Base-by-base conservation (phyloP, 2,329 filamentous ascomycete genomes). In the Rutstroemia sp. region DNA sequence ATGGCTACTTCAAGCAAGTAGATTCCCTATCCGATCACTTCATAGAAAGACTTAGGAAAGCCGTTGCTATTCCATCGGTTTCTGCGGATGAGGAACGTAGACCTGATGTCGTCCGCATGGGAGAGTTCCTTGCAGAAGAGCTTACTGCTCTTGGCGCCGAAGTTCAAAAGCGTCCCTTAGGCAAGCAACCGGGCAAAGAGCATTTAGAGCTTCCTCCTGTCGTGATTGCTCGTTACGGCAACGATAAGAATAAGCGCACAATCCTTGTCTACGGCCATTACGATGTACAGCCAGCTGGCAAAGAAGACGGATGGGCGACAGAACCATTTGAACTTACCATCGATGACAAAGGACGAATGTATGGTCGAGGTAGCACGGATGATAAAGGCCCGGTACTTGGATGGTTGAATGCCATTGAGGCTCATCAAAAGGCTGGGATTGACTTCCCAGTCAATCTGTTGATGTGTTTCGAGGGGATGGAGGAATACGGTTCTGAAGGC, bases 391-490 rank as follows among this genome's bases (percentile, higher is more conserved):
- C 94, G 18, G 92, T 99, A 25, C 79, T 99, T 56, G 94, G 94
- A 66, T 99, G 94, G 94, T 74, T 99, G 65, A 99, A 99, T 71
- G 92, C 92, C 64, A 97, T 99, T 63, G 92, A 99, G 75, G 92
- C 94, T 44, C 94, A 99, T 78, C 87, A 96, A 74, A 94, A 95
- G 79, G 91, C 92, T 38, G 90, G 90, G 57, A 79, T 97, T 47
- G 92, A 96, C 52, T 90, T 99, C 71, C 94, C 94, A 8, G 94
- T 99, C 69, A 99, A 99, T 77, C 80, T 99, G 63, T 83, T 99
- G 62, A 97, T 96, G 90, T 99, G 94, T 79, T 97, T 99, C 67
- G 94, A 99, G 79, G 94, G 94, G 49, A 99, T 99, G 94, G 94
- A 99, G 76, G 94, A 99, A 77, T 96, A 95, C 71, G 94, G 94